These are phyloP conservation scores for Sungouiella thailandica DNA, from an alignment of 805 yeast genomes.

Conservation along the genomic window DNA sequence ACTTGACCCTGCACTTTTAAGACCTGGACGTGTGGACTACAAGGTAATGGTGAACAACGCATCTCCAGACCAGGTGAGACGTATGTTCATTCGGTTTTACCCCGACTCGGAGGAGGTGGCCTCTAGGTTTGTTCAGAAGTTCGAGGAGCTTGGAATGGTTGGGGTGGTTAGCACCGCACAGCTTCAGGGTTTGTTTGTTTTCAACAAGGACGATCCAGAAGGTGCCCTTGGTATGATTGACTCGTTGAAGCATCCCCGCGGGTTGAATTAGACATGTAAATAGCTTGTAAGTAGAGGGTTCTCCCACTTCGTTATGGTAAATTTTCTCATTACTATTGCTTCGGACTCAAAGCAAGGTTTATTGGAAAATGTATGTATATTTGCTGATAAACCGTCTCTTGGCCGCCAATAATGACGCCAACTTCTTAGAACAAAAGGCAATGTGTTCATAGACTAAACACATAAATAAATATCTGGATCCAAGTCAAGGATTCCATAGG, in stretches of 20 bases:
- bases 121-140: constrained; percentile 45
- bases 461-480: too few relatives aligned
- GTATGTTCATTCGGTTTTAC: constrained; percentile 88
- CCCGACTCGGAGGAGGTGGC: constrained; percentile 53
- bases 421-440: too few relatives aligned
- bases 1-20: constrained; percentile 84
- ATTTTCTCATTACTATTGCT: too few relatives aligned
- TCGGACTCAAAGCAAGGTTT: neutral
- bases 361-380: neutral
- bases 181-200: constrained; percentile 90
- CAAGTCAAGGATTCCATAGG: too few relatives aligned
- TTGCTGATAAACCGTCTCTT: neutral
- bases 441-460: too few relatives aligned
- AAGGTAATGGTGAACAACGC: constrained; percentile 84
- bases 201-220: constrained; percentile 78
- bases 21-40: constrained; percentile 93
- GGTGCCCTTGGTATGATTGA: constrained; percentile 67
- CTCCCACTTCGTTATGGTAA: too few relatives aligned
- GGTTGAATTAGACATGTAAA: constrained; percentile 9
- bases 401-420: too few relatives aligned
- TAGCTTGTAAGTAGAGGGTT: neutral
- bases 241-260: constrained; percentile 33
- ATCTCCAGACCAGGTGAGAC: constrained; percentile 67
- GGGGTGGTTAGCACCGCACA: constrained; percentile 79
- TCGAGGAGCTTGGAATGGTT: constrained; percentile 38